phyloP scores from a whole-genome alignment of 495 filamentous ascomycete species.

The Penicillium crystallinum region DNA sequence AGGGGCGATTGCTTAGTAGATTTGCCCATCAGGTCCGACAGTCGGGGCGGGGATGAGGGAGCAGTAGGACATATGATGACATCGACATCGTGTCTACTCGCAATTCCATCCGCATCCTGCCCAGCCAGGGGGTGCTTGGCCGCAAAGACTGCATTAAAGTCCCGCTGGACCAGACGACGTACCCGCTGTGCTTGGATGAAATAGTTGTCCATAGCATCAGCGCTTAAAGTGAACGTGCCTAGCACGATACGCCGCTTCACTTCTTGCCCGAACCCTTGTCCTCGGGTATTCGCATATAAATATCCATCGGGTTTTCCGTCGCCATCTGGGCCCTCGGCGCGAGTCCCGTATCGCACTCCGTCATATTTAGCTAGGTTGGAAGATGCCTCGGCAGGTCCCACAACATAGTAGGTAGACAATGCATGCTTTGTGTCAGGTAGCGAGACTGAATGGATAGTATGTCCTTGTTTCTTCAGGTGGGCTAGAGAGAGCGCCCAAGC shows the following conservation, averaged over 20 bases:
- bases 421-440: slow-evolving; percentile 80
- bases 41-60: slow-evolving; percentile 65
- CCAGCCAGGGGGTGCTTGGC: slow-evolving; percentile 57
- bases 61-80: slow-evolving; percentile 85
- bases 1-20: slow-evolving; percentile 30
- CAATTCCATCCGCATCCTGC: slow-evolving; percentile 26
- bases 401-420: slow-evolving; percentile 87
- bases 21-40: slow-evolving; percentile 46
- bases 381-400: slow-evolving; percentile 91
- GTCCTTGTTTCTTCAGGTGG: slow-evolving; percentile 54
- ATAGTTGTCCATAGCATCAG: slow-evolving; percentile 90
- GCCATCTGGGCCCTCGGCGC: slow-evolving; percentile 29
- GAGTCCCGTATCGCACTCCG: slow-evolving; percentile 79
- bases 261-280: slow-evolving; percentile 71
- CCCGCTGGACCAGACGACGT: slow-evolving; percentile 72
- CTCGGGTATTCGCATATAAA: slow-evolving; percentile 72
- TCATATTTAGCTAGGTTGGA: slow-evolving; percentile 99
- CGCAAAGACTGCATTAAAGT: slow-evolving; percentile 77
- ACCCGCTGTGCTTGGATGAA: slow-evolving; percentile 91
- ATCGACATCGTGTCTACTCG: slow-evolving; percentile 55
- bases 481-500: slow-evolving; percentile 62
- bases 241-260: slow-evolving; percentile 82
- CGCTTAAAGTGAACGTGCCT: slow-evolving; percentile 85
- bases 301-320: slow-evolving; percentile 40
- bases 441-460: slow-evolving; percentile 68